phyloP scores from a whole-genome alignment of 176 grass and related monocot species.

The Pontederia paniculata region DNA sequence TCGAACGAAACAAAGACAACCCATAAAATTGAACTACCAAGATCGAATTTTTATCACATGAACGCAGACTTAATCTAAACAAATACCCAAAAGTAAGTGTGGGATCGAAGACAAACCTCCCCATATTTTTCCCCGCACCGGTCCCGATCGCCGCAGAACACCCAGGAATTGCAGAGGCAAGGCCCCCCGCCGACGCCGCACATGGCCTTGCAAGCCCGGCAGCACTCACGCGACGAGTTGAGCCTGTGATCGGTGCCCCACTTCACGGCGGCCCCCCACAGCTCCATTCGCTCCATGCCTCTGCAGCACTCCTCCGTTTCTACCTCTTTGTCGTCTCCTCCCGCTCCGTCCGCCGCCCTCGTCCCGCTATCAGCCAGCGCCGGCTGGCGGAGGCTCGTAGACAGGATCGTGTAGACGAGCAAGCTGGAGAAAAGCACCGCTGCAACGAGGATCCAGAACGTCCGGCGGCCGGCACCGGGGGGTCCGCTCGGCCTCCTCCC shows the following conservation, averaged over 20 bases:
- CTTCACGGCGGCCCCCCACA: constrained; percentile 62
- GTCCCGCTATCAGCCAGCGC: not conserved
- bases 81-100: not conserved
- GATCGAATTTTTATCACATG: too few relatives aligned
- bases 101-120: constrained; percentile 34
- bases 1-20: too few relatives aligned
- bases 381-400: not conserved
- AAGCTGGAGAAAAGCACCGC: not conserved
- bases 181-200: constrained; percentile 30
- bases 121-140: constrained; percentile 50
- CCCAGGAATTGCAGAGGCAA: constrained; percentile 76
- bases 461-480: not conserved
- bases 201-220: constrained; percentile 54
- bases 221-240: constrained; percentile 52
- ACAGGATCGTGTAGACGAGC: not conserved
- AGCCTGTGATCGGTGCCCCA: constrained; percentile 49
- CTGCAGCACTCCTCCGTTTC: constrained; percentile 41
- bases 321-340: constrained; percentile 2
- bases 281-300: constrained; percentile 50
- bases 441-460: not conserved
- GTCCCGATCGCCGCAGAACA: constrained; percentile 63
- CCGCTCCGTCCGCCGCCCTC: not conserved
- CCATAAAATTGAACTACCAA: too few relatives aligned
- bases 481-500: not conserved
- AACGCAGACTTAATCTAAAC: not conserved